These are phyloP conservation scores for Microsporum ferrugineum DNA, from an alignment of 2,329 filamentous ascomycete genomes.

Conservation along the genomic window DNA sequence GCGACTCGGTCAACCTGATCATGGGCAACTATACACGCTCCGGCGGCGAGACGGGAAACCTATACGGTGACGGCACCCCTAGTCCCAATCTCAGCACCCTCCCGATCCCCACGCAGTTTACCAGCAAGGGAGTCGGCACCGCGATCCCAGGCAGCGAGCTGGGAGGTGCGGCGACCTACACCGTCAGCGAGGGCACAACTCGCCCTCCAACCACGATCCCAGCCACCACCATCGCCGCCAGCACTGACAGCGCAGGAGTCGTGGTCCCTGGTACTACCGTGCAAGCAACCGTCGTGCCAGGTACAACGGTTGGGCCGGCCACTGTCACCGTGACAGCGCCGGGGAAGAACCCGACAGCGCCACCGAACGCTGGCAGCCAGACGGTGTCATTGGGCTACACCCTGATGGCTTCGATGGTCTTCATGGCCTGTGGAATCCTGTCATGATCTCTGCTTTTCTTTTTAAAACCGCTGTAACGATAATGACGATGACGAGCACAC, in stretches of 20 bases:
- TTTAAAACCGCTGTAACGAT: too few relatives aligned
- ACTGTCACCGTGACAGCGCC: slow-evolving; percentile 7
- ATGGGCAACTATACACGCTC: slow-evolving; percentile 34
- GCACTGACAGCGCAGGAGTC: not conserved
- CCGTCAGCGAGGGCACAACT: not conserved
- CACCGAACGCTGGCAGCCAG: not conserved
- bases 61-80: slow-evolving; percentile 30
- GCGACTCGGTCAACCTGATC: slow-evolving; percentile 34
- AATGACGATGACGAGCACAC: too few relatives aligned
- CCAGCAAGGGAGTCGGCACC: slow-evolving; percentile 35
- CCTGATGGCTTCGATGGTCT: not conserved
- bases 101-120: slow-evolving; percentile 18
- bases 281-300: not conserved
- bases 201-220: slow-evolving; percentile 1
- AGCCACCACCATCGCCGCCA: not conserved
- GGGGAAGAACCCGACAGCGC: not conserved
- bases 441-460: not conserved
- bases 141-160: slow-evolving; percentile 37
- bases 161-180: slow-evolving; percentile 19
- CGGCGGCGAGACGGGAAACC: slow-evolving; percentile 33
- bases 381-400: not conserved
- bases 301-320: not conserved
- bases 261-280: not conserved
- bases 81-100: slow-evolving; percentile 32
- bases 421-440: not conserved